Evolutionary conservation across 2,329 filamentous ascomycete genomes (phyloP), one percentile per base, ranked within the genome.

Genomic region (Aspergillus sp.): DNA sequence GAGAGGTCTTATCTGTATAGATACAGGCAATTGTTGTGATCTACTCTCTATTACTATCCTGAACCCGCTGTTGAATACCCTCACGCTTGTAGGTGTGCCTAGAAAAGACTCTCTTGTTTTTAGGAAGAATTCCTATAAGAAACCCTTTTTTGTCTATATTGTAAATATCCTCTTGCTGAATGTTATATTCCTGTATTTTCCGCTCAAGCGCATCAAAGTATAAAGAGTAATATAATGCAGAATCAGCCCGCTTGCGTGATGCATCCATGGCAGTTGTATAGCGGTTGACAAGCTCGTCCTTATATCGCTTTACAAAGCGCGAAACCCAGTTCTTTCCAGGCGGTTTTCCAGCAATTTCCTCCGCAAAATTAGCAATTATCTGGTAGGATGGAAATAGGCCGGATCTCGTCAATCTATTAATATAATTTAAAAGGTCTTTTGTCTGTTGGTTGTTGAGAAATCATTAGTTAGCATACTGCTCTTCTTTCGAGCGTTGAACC

Each of bases 1-100:
- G 43, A 12, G 48, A 24, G 15, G 37, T 60, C 19, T 56, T 45
- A 55, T 66, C 52, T n/a, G 56, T 48, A 43, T 55, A 64, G 39
- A 67, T 65, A 61, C 55, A 61, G 5, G 47, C 58, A 52, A 67
- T 60, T 27, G 47, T 53, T 17, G 57, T 68, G 33, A 68, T 65
- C 62, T 52, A 67, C 40, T 66, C 52, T 1, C 50, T 14, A 60
- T 66, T 67, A 4, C 62, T 41, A 63, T 68, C 49, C 37, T 66
- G 46, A 24, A 63, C 4, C 6, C 56, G 27, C 40, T 61, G 37
- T 46, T 52, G 54, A 12, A 52, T 19, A 11, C 57, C 55, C 43
- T 40, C 57, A 50, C 54, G 14, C 48, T 55, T 24, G 40, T 56
- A 55, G 11, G 19, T 11, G 3, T 33, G 47, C 52, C 24, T n/a